phyloP scores from a whole-genome alignment of 768 basidiomycete genomes.

The Tricholoma furcatifolium region DNA sequence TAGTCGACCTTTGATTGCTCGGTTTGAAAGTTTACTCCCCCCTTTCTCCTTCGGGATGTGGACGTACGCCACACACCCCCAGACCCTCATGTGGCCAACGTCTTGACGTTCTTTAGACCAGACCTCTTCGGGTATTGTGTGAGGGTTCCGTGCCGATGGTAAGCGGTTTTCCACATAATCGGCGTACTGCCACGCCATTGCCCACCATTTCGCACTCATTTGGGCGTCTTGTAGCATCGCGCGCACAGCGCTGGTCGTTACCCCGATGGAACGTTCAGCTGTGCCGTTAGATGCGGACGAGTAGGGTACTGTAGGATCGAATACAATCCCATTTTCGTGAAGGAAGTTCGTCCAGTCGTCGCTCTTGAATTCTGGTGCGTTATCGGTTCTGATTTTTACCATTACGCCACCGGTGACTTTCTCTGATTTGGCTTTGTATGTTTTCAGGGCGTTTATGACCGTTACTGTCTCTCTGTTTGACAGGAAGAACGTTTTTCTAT shows the following conservation, averaged over 20 bases:
- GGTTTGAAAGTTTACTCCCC: background rate
- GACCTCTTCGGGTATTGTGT: slow-evolving; percentile 12
- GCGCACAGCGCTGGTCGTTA: background rate
- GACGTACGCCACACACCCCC: too few relatives aligned
- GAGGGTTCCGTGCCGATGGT: background rate
- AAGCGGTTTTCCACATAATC: slow-evolving; percentile 9
- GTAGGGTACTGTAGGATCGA: background rate
- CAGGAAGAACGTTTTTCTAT: background rate
- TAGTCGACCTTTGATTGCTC: background rate
- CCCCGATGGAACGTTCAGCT: background rate
- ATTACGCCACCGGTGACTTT: background rate
- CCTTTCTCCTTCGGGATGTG: background rate
- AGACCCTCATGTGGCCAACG: too few relatives aligned
- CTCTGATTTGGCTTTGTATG: background rate
- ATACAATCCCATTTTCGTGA: background rate
- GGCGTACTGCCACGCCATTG: background rate
- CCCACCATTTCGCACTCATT: background rate
- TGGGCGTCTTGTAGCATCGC: slow-evolving; percentile 4
- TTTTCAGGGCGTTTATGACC: background rate
- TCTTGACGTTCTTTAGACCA: too few relatives aligned
- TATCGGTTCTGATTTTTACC: background rate
- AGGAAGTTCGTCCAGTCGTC: background rate
- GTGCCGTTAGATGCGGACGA: background rate
- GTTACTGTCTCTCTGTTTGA: background rate
- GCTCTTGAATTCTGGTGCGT: too few relatives aligned